These are phyloP conservation scores for Myriosclerotinia duriaeana DNA, from an alignment of 2,329 filamentous ascomycete species.

Conservation along the genomic window DNA sequence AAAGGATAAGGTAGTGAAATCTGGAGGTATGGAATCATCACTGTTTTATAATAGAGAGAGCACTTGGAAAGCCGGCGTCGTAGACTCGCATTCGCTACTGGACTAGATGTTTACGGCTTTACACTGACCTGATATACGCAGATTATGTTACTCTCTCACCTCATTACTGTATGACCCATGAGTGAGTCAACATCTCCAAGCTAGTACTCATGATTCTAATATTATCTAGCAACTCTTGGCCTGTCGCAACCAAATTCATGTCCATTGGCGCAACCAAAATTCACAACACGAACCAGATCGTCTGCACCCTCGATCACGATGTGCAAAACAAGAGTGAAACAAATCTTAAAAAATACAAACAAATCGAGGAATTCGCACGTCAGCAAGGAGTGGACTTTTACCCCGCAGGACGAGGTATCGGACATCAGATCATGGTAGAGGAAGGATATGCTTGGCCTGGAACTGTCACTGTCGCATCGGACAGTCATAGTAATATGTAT, in stretches of 20 bases:
- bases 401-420: constrained; percentile 75
- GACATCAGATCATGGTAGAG: constrained; percentile 90
- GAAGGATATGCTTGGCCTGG: constrained; percentile 83
- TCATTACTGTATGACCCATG: constrained; percentile 68
- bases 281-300: constrained; percentile 69
- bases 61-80: background rate
- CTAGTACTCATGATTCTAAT: constrained; percentile 50
- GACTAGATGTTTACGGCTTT: no score
- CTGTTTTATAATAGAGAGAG: background rate
- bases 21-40: constrained; percentile 48
- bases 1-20: constrained; percentile 69
- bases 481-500: constrained; percentile 80
- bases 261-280: constrained; percentile 75
- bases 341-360: constrained; percentile 79
- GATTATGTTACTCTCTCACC: constrained; percentile 81
- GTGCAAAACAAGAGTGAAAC: constrained; percentile 77
- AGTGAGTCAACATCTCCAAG: constrained; percentile 12
- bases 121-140: background rate
- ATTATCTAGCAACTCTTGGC: constrained; percentile 65
- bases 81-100: background rate
- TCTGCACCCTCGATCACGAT: constrained; percentile 85
- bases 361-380: constrained; percentile 79
- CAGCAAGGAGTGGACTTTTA: constrained; percentile 77
- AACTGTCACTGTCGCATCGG: constrained; percentile 75
- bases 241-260: constrained; percentile 75